A percentile compares a stretch with the other conserved stretches of the same genome.
These are phyloP conservation scores for Polyrhizophydium stewartii DNA, from an alignment of 371 early-diverging fungal genomes.

Conservation along the genomic window DNA sequence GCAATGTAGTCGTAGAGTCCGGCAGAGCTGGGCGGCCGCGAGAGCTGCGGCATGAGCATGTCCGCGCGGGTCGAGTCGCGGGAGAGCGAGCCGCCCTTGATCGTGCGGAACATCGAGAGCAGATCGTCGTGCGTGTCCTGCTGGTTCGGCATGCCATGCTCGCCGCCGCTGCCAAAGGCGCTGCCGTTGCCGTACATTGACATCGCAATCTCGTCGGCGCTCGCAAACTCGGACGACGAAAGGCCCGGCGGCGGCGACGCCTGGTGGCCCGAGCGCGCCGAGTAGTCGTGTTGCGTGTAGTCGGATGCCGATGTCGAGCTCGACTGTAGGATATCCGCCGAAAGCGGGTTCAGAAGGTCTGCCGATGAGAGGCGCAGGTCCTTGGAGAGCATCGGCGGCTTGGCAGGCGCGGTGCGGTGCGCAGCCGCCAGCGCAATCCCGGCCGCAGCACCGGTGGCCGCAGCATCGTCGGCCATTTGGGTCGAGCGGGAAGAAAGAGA, in stretches of 20 bases:
- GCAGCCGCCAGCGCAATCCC: not conserved
- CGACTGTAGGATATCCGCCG: not conserved
- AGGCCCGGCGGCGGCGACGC: not conserved
- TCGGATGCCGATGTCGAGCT: not conserved
- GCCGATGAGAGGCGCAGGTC: constrained; percentile 1
- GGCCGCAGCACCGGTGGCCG: not conserved
- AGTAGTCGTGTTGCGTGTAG: too few species aligned
- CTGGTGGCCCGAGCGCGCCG: too few species aligned
- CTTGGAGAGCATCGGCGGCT: constrained; percentile 1
- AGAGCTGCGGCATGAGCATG: not conserved
- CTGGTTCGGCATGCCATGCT: not conserved
- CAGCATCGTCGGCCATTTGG: not conserved
- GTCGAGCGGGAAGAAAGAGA: not conserved
- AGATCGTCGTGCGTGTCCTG: not conserved
- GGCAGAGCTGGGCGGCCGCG: not conserved
- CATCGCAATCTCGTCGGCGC: not conserved
- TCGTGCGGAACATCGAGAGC: not conserved
- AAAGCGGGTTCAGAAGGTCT: constrained; percentile 2
- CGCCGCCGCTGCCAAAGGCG: too few species aligned
- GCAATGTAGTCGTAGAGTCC: not conserved
- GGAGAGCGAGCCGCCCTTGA: not conserved
- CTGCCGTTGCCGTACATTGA: not conserved
- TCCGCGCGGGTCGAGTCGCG: not conserved
- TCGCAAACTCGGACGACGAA: not conserved
- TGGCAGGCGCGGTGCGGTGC: not conserved